Evolutionary conservation across 176 grass and related monocot species (phyloP).

Genomic region (Eremochloa ophiuroides): DNA sequence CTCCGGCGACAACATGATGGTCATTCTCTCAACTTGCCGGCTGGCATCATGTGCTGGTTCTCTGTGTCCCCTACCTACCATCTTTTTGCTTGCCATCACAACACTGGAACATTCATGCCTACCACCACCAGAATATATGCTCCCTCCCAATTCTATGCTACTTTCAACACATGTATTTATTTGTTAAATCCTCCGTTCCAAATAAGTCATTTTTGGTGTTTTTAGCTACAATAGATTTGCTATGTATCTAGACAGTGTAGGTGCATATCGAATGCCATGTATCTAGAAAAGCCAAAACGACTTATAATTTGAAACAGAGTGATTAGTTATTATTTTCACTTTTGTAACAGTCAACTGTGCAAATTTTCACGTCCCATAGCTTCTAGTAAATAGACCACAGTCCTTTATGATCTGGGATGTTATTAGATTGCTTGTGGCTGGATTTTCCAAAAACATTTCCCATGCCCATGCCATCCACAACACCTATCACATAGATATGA

Average conservation of each 20-base stretch:
- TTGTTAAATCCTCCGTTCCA: too few species aligned
- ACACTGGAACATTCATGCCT: not conserved
- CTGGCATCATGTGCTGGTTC: not conserved
- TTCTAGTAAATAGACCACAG: not conserved
- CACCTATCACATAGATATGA: not conserved
- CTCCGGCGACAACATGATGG: constrained; percentile 27
- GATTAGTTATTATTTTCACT: too few species aligned
- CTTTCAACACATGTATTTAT: not conserved
- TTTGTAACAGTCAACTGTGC: not conserved
- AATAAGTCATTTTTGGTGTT: too few species aligned
- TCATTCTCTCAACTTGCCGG: not conserved
- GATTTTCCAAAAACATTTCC: not conserved
- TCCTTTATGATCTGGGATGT: not conserved
- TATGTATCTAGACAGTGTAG: too few species aligned
- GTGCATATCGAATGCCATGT: too few species aligned
- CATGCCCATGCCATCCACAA: not conserved
- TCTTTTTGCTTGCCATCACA: not conserved
- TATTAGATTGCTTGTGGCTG: not conserved
- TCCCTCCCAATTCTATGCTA: not conserved
- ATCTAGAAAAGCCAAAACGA: too few species aligned
- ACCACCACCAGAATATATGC: not conserved
- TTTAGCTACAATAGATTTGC: too few species aligned
- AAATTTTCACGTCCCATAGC: not conserved
- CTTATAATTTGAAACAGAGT: too few species aligned
- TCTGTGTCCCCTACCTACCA: not conserved